Percentiles rank a stretch among this genome's conserved stretches.
Conservation (phyloP, 2,329 filamentous ascomycete genomes). For the Cadophora gregata region DNA sequence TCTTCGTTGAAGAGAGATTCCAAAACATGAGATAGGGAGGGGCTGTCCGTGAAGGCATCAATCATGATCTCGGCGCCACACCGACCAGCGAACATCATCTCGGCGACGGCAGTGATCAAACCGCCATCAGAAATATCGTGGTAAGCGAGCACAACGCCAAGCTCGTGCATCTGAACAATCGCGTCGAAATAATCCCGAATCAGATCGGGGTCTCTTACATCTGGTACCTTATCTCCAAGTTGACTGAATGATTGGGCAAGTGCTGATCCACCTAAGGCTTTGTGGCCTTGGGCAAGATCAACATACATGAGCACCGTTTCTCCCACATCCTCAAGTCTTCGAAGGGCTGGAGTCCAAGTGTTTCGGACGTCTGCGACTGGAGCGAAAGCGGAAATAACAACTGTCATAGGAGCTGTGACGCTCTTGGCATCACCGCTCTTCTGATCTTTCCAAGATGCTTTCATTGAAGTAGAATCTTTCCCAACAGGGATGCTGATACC, state of each 20-base stretch:
- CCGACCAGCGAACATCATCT: conserved; percentile 98
- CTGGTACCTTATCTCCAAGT: conserved; percentile 82
- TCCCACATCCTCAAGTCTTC: conserved; percentile 83
- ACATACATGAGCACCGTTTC: conserved; percentile 90
- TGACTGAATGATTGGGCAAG: conserved; percentile 89
- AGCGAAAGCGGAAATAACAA: conserved; percentile 90
- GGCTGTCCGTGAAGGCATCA: conserved; percentile 71
- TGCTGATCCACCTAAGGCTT: conserved; percentile 87
- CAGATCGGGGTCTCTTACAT: conserved; percentile 81
- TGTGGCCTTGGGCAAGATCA: conserved; percentile 81
- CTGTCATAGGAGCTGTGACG: conserved; percentile 89
- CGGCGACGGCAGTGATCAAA: conserved; percentile 84
- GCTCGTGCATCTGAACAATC: conserved; percentile 68
- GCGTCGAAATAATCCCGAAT: conserved; percentile 94
- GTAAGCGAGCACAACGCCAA: conserved; percentile 83
- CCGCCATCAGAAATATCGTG: conserved; percentile 95
- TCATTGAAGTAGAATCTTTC: conserved; percentile 99
- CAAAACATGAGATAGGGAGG: conserved; percentile 65
- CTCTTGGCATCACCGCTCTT: conserved; percentile 73
- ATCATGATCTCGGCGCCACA: conserved; percentile 87
- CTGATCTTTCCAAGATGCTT: conserved; percentile 88
- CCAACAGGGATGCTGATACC: conserved; percentile 94
- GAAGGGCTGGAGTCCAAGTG: conserved; percentile 93
- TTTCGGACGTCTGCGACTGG: conserved; percentile 81
- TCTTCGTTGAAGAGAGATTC: conserved; percentile 94